Evolutionary conservation across 1,139 yeast species (phyloP).

Genomic region (Taphrina confusa): DNA sequence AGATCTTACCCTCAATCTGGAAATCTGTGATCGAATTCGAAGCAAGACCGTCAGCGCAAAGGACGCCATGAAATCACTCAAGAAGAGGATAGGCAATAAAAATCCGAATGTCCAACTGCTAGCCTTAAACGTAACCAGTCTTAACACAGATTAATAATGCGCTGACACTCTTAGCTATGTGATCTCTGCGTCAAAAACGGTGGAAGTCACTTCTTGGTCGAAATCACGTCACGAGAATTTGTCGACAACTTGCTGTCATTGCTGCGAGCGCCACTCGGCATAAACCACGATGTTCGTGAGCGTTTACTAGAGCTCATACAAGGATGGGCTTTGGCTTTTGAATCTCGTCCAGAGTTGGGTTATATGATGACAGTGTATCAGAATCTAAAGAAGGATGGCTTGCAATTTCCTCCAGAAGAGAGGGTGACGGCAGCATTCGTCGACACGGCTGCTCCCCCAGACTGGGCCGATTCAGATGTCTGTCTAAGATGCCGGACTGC

Average conservation of each 20-base stretch:
- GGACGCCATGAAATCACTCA: conserved; percentile 80
- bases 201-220: conserved; percentile 79
- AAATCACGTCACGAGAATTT: conserved; percentile 81
- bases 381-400: conserved; percentile 63
- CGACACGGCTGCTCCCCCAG: conserved; percentile 93
- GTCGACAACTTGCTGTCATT: conserved; percentile 59
- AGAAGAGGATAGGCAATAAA: conserved; percentile 66
- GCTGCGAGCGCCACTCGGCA: conserved; percentile 44
- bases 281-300: conserved; percentile 59
- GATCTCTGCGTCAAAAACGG: conserved; percentile 93
- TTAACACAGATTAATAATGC: not conserved
- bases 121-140: conserved; percentile 51
- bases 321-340: conserved; percentile 75
- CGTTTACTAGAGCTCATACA: conserved; percentile 66
- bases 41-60: conserved; percentile 79
- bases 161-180: too few species aligned
- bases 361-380: conserved; percentile 67
- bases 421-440: conserved; percentile 58
- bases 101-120: conserved; percentile 77
- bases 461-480: conserved; percentile 93
- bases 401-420: conserved; percentile 59
- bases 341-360: conserved; percentile 64
- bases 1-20: conserved; percentile 76
- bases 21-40: conserved; percentile 82
- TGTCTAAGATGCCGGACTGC: conserved; percentile 90